These are phyloP conservation scores for Hypoxylon cercidicola DNA, from an alignment of 495 filamentous ascomycete genomes.

Conservation along the genomic window DNA sequence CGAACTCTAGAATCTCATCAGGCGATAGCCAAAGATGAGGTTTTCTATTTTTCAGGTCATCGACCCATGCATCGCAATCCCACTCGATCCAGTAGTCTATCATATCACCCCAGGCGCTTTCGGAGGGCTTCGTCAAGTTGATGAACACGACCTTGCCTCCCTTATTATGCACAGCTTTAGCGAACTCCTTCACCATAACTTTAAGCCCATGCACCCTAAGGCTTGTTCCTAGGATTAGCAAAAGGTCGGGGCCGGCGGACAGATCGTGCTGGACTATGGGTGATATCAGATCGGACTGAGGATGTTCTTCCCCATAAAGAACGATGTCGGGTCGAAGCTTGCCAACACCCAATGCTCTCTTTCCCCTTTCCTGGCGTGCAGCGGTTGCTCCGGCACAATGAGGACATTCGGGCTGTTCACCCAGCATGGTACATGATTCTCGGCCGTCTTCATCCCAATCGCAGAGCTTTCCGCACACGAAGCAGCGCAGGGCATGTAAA, in stretches of 20 bases:
- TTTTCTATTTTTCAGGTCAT: slow-evolving; percentile 64
- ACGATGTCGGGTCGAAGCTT: slow-evolving; percentile 74
- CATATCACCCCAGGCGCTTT: slow-evolving; percentile 73
- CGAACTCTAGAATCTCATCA: slow-evolving; percentile 47
- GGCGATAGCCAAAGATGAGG: slow-evolving; percentile 65
- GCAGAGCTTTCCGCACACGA: slow-evolving; percentile 66
- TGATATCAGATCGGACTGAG: slow-evolving; percentile 69
- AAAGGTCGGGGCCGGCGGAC: slow-evolving; percentile 66
- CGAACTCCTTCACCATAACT: slow-evolving; percentile 72
- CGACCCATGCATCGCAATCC: slow-evolving; percentile 78
- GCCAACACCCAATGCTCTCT: slow-evolving; percentile 70
- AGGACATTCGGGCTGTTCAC: slow-evolving; percentile 70
- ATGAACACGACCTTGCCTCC: slow-evolving; percentile 74
- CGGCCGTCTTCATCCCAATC: slow-evolving; percentile 68
- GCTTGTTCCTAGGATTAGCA: slow-evolving; percentile 75
- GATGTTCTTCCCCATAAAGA: slow-evolving; percentile 76
- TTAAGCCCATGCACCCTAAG: slow-evolving; percentile 76
- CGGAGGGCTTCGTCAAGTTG: slow-evolving; percentile 73
- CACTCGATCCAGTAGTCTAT: slow-evolving; percentile 76
- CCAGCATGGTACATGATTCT: slow-evolving; percentile 60
- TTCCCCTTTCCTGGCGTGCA: slow-evolving; percentile 67
- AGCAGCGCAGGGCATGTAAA: slow-evolving; percentile 68
- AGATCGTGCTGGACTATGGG: slow-evolving; percentile 72
- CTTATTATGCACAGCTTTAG: slow-evolving; percentile 72
- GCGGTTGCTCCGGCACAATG: slow-evolving; percentile 66